A percentile compares a stretch with the other conserved stretches of the same genome.
Evolutionary conservation across 805 yeast species (phyloP).

Genomic region (Saturnispora diversa): DNA sequence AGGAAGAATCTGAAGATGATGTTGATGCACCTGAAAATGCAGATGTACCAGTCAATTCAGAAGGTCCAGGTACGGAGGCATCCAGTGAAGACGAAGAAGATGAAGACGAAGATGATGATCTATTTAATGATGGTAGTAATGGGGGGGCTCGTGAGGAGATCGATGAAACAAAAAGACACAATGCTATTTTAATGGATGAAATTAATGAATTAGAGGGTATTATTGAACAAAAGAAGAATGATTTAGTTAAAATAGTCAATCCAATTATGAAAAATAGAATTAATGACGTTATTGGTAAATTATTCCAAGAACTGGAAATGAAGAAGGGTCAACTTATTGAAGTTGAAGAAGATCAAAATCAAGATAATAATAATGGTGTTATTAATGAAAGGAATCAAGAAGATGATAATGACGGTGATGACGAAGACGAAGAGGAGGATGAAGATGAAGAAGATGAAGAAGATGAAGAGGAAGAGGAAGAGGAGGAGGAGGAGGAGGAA

Average conservation of each 20-base stretch:
- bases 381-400: no score
- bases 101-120: constrained; percentile 36
- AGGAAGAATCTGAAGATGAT: constrained; percentile 28
- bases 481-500: neutral
- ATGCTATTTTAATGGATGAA: constrained; percentile 75
- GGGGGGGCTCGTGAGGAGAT: constrained; percentile 46
- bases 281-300: constrained; percentile 66
- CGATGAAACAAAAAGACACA: constrained; percentile 49
- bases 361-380: constrained; percentile 8
- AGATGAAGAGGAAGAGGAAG: constrained; percentile 28
- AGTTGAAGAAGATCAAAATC: constrained; percentile 25
- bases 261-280: constrained; percentile 84
- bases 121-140: constrained; percentile 29
- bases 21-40: constrained; percentile 36
- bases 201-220: constrained; percentile 73
- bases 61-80: constrained; percentile 14
- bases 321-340: constrained; percentile 55
- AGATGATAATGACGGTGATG: constrained; percentile 17
- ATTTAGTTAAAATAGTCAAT: constrained; percentile 65
- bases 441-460: constrained; percentile 19
- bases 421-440: constrained; percentile 20
- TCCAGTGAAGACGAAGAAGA: constrained; percentile 40
- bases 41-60: constrained; percentile 13
- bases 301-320: constrained; percentile 73
- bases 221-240: constrained; percentile 64